Percentiles rank a stretch among this genome's conserved stretches.
Conservation (phyloP, 805 yeast genomes). For the Sugiyamaella qingdaonensis region DNA sequence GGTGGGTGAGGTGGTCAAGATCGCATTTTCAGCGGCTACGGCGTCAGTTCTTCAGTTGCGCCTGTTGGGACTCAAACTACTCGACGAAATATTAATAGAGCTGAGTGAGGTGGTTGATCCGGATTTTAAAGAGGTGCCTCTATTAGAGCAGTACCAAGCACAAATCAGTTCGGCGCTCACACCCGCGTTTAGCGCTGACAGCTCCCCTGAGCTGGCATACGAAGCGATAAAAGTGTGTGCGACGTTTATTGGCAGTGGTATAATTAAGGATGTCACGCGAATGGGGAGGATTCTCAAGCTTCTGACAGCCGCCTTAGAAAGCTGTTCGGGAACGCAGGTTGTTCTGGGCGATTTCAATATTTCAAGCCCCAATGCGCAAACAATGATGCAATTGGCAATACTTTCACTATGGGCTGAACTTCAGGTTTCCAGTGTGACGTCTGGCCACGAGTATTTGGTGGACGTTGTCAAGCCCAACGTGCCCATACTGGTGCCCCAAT, state of each 20-base stretch:
- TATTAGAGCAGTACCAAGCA: slow-evolving; percentile 90
- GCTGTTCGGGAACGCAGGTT: slow-evolving; percentile 37
- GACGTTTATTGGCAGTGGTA: slow-evolving; percentile 61
- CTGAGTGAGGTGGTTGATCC: slow-evolving; percentile 67
- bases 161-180: slow-evolving; percentile 85
- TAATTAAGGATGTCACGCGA: slow-evolving; percentile 44
- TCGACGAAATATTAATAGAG: slow-evolving; percentile 57
- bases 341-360: slow-evolving; percentile 35
- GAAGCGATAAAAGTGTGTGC: slow-evolving; percentile 77
- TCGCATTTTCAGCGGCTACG: slow-evolving; percentile 79
- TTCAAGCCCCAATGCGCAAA: slow-evolving; percentile 34
- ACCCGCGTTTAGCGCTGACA: slow-evolving; percentile 75
- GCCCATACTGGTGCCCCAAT: slow-evolving; percentile 61
- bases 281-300: slow-evolving; percentile 58
- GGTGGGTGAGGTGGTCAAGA: slow-evolving; percentile 59
- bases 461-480: slow-evolving; percentile 47
- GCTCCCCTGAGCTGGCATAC: slow-evolving; percentile 68
- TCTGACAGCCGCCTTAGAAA: slow-evolving; percentile 62
- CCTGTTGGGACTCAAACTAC: slow-evolving; percentile 58
- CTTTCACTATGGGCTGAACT: slow-evolving; percentile 42
- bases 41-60: slow-evolving; percentile 59
- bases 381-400: slow-evolving; percentile 35
- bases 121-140: slow-evolving; percentile 61
- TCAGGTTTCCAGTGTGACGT: slow-evolving; percentile 27
- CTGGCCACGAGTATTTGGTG: slow-evolving; percentile 32